Evolutionary conservation across 257 asterid genomes (phyloP).

Genomic region (Solanum pennellii): DNA sequence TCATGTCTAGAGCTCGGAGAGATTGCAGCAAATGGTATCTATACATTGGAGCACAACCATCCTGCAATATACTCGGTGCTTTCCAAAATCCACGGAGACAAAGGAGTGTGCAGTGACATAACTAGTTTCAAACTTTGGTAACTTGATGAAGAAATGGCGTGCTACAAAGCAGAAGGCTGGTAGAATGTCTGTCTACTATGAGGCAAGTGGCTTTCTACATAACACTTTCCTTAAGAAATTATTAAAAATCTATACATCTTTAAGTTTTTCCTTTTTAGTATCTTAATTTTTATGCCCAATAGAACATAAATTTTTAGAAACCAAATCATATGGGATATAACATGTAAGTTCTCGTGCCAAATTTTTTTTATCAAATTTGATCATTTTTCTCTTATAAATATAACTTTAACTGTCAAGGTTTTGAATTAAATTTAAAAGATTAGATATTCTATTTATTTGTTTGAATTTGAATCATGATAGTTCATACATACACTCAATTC

Average conservation of each 20-base stretch:
- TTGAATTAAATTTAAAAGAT: background rate
- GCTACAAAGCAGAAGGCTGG: background rate
- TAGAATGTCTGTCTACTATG: background rate
- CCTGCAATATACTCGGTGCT: no score
- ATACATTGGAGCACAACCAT: no score
- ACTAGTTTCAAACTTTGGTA: background rate
- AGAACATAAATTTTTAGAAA: background rate
- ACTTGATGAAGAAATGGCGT: background rate
- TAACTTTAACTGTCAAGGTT: background rate
- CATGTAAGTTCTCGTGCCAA: background rate
- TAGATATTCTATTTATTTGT: background rate
- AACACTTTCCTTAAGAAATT: background rate
- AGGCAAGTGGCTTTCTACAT: background rate
- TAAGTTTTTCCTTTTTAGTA: background rate
- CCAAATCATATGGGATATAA: background rate
- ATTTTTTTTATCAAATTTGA: background rate
- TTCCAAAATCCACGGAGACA: background rate
- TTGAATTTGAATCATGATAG: background rate
- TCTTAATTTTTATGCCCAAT: background rate
- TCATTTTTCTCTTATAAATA: background rate
- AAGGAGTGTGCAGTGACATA: background rate
- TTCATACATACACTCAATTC: background rate
- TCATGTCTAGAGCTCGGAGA: background rate
- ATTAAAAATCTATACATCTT: background rate
- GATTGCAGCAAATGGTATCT: background rate